Evolutionary conservation across 805 yeast species (phyloP), one percentile per base, ranked within the genome.

Genomic region (Monosporozyma yasuniensis): DNA sequence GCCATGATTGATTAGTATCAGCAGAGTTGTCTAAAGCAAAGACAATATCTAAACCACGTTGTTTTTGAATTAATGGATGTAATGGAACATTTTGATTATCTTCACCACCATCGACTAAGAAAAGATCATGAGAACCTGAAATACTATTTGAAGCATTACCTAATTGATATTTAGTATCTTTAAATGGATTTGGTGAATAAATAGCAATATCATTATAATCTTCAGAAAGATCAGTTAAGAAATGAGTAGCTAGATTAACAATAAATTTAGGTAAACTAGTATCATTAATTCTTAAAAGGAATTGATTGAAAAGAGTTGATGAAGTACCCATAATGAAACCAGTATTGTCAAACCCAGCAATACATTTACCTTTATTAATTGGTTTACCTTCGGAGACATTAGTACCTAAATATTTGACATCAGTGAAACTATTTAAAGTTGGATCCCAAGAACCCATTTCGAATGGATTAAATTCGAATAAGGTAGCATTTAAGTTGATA

Each of bases 381-480:
- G 87, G 82, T 19, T 61, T 54, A 39, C 96, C 96, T 52, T 79
- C 72, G 23, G 72, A 59, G 34, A 84, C 75, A 21, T 74, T 65
- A 0, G 95, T 74, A 9, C 96, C 96, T 45, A 86, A 64, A 61
- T 84, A 87, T 64, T 80, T 75, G 43, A 79, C 67, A 52, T 84
- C 82, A 11, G 81, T 72, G 65, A 89, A 88, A 2, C 83, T 69
- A 49, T 75, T 72, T 49, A 86, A 67, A 1, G 83, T 71, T 12
- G 87, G 84, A 61, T 89, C 96, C 95, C 95, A 88, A 4, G 95
- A 81, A 12, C 96, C 96, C 60, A 88, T 67, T 61, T 83, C 86
- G 58, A 71, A 82, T 12, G 95, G 90, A 46, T 74, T 76, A 56
- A 79, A 65, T 55, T 81, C 79, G 54, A 81, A 78, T 47, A 74